Conservation (phyloP, 257 asterid genomes). For the Euphrasia confusa region DNA sequence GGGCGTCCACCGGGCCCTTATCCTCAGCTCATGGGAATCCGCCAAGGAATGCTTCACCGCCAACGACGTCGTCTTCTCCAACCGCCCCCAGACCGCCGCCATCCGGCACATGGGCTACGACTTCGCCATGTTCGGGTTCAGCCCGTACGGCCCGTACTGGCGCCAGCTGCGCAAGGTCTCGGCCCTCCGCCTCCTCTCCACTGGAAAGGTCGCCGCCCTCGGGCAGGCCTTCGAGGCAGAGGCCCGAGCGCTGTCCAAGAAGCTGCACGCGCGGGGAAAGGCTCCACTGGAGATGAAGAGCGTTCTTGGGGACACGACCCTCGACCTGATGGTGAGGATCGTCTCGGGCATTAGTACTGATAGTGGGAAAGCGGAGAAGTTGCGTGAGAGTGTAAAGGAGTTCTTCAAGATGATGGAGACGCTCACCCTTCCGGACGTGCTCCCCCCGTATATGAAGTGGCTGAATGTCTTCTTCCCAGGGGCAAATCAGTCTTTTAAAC, state of each 20-base stretch:
- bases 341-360: background rate
- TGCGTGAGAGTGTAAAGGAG: constrained; percentile 1
- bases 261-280: background rate
- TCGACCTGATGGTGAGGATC: constrained; percentile 20
- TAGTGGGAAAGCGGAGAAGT: background rate
- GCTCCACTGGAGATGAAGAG: constrained; percentile 17
- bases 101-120: constrained; percentile 23
- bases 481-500: constrained; percentile 4
- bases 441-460: constrained; percentile 25
- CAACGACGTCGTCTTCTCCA: constrained; percentile 21
- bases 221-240: background rate
- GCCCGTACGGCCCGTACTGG: constrained; percentile 30
- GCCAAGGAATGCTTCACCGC: constrained; percentile 26
- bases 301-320: constrained; percentile 12
- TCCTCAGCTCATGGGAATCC: constrained; percentile 22
- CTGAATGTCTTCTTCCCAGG: constrained; percentile 18
- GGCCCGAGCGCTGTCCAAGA: background rate
- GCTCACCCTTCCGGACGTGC: constrained; percentile 21
- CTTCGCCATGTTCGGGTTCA: constrained; percentile 25
- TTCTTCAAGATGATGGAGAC: constrained; percentile 19
- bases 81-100: constrained; percentile 19
- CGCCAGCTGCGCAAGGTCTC: constrained; percentile 21
- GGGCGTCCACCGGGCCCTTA: constrained; percentile 24
- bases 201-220: background rate
- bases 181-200: constrained; percentile 19